Base-by-base conservation (phyloP, 2,329 filamentous ascomycete genomes). In the Diaporthe citrichinensis region DNA sequence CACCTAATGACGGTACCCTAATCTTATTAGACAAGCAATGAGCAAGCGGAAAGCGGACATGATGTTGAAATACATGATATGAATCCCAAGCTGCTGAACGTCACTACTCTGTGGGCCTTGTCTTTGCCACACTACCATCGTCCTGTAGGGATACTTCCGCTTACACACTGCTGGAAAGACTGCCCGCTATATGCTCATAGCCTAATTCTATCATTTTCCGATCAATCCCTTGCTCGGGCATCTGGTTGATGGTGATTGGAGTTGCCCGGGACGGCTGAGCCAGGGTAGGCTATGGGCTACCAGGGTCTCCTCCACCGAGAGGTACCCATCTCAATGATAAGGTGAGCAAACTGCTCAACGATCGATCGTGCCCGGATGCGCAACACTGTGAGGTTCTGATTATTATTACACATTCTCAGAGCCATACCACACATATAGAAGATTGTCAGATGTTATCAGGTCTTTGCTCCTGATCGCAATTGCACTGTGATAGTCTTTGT, bases 1-100 rank as follows among this genome's bases (percentile, higher is more conserved):
- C 65, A 55, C 34, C 49, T 69, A 69, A 55, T 55, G 65, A 53
- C 17, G 14, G 65, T 68, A 68, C n/a, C 39, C 34, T 69, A 55
- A 55, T 69, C 49, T 69, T 28, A 28, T 20, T 55, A 17, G 36
- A 69, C 34, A 49, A 69, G 65, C 14, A 36, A 69, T 55, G 65
- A 41, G 46, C 65, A 31, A 55, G 8, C 14, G 12, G 34, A 15
- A 31, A 55, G 12, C 25, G 23, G 23, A 41, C 10, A 39, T 10
- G 14, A 14, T 39, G 36, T 55, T 55, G 2, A 14, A 28, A 31
- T n/a, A 55, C n/a, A 55, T 55, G 12, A 9, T 36, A 17, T 25
- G n/a, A 46, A 36, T 20, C 4, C 8, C 34, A 53, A 68, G 14
- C 4, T 39, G 17, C 44, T 53, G 14, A 39, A 28, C 4, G 36